Percentiles rank a stretch among this genome's conserved stretches.
Evolutionary conservation across 2,329 filamentous ascomycete species (phyloP).

Genomic region (Colletotrichum orchidophilum): DNA sequence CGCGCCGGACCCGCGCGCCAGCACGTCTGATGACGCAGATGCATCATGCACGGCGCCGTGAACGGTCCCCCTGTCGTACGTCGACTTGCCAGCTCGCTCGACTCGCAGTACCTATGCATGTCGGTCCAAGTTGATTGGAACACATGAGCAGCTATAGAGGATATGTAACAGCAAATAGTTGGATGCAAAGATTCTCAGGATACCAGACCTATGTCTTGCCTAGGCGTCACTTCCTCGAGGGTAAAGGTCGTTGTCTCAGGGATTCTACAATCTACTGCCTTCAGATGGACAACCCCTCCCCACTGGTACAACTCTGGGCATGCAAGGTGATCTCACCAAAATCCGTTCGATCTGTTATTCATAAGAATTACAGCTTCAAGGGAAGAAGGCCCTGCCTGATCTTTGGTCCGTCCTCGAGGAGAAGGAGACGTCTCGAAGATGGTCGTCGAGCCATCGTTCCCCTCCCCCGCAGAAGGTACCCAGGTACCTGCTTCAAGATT

Average conservation of each 20-base stretch:
- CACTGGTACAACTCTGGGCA: background rate
- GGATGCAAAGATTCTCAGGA: too few relatives aligned
- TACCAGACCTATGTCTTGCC: too few relatives aligned
- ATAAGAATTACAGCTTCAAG: constrained; percentile 1
- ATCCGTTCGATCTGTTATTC: background rate
- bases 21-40: constrained; percentile 12
- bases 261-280: background rate
- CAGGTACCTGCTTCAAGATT: background rate
- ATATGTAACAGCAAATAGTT: background rate
- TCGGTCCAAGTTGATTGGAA: background rate
- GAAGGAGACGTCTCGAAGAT: background rate
- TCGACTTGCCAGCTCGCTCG: background rate
- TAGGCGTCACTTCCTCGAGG: background rate
- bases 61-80: background rate
- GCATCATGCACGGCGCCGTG: constrained; percentile 21
- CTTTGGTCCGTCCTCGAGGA: background rate
- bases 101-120: background rate
- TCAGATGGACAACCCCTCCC: too few relatives aligned
- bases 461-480: constrained; percentile 9
- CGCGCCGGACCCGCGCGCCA: background rate
- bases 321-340: background rate
- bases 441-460: background rate
- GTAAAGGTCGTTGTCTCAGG: background rate
- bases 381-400: constrained; percentile 19
- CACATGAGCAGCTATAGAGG: background rate